phyloP scores from a whole-genome alignment of 441 rosid genomes.

The Populus trichocarpa region DNA sequence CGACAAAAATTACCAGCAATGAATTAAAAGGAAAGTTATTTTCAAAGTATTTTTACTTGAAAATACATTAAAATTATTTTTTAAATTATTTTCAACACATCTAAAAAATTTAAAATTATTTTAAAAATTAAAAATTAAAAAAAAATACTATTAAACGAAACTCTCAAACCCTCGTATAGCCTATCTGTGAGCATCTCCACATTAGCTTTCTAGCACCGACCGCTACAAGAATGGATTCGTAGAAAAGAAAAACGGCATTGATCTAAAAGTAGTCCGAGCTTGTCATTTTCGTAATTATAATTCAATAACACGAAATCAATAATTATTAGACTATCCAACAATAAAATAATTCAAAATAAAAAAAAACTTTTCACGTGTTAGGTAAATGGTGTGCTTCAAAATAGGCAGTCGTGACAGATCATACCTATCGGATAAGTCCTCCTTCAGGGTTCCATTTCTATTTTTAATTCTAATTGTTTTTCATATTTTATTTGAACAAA shows the following conservation, averaged over 20 bases:
- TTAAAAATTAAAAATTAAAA: too few species aligned
- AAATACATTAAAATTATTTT: too few species aligned
- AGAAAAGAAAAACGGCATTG: not conserved
- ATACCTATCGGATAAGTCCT: not conserved
- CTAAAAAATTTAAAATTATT: too few species aligned
- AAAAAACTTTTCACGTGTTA: slow-evolving; percentile 14
- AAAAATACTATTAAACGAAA: too few species aligned
- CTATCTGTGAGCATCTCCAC: too few species aligned
- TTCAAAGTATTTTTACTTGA: too few species aligned
- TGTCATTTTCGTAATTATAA: slow-evolving; percentile 3
- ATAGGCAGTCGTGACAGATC: not conserved
- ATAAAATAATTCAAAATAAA: not conserved
- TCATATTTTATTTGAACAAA: not conserved
- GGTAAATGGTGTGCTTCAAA: slow-evolving; percentile 10
- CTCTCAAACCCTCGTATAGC: too few species aligned
- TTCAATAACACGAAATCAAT: not conserved
- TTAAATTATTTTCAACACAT: too few species aligned
- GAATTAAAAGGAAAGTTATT: too few species aligned
- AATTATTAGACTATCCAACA: not conserved
- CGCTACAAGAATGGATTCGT: not conserved
- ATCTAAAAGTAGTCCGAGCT: not conserved
- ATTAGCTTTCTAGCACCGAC: slow-evolving; percentile 4
- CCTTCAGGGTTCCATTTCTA: not conserved
- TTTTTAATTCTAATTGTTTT: not conserved
- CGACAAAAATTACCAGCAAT: too few species aligned